Evolutionary conservation across 1,284 basidiomycete genomes (phyloP).

Genomic region (Lentinula novae-zelandiae): DNA sequence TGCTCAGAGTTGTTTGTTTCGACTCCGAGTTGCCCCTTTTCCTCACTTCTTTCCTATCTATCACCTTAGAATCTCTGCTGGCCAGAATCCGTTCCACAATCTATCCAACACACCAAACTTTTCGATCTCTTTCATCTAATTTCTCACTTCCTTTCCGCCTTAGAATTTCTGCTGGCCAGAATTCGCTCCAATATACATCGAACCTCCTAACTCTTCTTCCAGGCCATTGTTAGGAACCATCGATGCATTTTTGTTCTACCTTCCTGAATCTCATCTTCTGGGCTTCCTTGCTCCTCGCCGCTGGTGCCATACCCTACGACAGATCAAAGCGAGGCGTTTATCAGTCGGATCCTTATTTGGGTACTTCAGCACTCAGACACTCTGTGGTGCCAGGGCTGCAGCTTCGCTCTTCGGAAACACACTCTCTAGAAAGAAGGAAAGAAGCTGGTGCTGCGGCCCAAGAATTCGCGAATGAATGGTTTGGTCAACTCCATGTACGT

Average conservation of each 20-base stretch:
- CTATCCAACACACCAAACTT: background rate
- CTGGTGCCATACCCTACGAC: background rate
- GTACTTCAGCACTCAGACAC: too few relatives aligned
- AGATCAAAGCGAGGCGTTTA: too few relatives aligned
- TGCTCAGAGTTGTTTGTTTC: too few relatives aligned
- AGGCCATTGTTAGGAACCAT: too few relatives aligned
- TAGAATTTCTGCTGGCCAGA: background rate
- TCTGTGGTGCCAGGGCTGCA: too few relatives aligned
- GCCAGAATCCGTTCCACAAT: background rate
- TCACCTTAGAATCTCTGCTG: background rate
- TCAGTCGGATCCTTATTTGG: too few relatives aligned
- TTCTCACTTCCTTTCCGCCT: background rate
- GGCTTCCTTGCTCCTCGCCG: background rate
- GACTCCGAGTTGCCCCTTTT: too few relatives aligned
- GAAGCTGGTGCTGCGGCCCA: background rate
- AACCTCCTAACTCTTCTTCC: too few relatives aligned
- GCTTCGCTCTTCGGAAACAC: too few relatives aligned
- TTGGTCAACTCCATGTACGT: background rate
- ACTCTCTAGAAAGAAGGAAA: too few relatives aligned
- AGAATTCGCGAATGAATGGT: background rate
- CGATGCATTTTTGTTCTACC: too few relatives aligned
- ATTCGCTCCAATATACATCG: background rate
- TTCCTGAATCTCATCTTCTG: background rate
- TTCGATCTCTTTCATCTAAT: too few relatives aligned
- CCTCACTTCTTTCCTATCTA: background rate